Base-by-base conservation (phyloP, 2,329 filamentous ascomycete genomes). In the Xylariomycetidae sp. region DNA sequence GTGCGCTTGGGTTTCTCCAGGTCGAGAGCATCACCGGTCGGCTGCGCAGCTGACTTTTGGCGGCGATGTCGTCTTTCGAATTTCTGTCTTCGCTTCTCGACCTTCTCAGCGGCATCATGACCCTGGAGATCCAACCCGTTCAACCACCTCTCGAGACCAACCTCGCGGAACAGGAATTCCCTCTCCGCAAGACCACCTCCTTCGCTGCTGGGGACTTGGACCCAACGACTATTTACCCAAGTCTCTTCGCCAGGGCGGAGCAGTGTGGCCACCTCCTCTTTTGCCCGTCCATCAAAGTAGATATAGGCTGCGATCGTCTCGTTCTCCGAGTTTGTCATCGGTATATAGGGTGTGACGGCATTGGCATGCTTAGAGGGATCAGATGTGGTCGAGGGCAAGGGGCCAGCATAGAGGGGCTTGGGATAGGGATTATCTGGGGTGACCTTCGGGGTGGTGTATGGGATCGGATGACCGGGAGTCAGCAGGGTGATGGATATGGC, bases 221-320 rank as follows among this genome's bases (percentile, higher is more conserved):
- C 92, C 92, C 92, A 98, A 50, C 92, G 76, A 36, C 88, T 96
- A 56, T 97, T 98, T 16, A 98, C 94, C 92, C 92, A 98, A 2
- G 92, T 98, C 64, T 98, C 92, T 58, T 97, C 92, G 16, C 92
- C 90, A 10, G 89, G 84, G 35, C 92, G 76, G 33, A 98, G 70
- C 37, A 98, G 69, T 10, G 92, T 98, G 33, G 92, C 92, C 3
- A 98, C 94, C 64, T 98, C 92, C 59, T 98, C 92, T 61, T 98
- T 98, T 40, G 78, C 77, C 42, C 92, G 75, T 13, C 92, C 92
- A 61, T 98, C 92, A 56, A 98, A 98, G 66, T 98, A 98, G 50
- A 98, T 97, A 61, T 98, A 98, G 23, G 90, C 92, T 19, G 92
- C 92, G 50, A 98, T 90, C 11, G 92, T 98, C 66, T 98, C 92